Percentiles rank a stretch among this genome's conserved stretches.
These are phyloP conservation scores for Phialophora expanda DNA, from an alignment of 2,329 filamentous ascomycete species.

Conservation along the genomic window DNA sequence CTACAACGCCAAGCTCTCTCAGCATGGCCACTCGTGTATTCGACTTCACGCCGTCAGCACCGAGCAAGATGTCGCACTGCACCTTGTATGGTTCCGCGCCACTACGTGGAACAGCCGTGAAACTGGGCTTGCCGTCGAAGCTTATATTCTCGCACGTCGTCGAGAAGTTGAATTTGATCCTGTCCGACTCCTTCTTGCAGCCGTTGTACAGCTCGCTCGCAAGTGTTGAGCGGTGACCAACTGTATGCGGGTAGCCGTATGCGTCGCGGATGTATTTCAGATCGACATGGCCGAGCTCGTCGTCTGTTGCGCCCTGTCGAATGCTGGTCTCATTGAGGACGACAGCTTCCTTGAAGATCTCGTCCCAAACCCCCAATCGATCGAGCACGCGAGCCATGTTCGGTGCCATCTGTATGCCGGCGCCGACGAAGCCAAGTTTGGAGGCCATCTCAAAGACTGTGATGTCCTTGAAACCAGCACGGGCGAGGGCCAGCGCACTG, in stretches of 20 bases:
- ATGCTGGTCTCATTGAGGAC: conserved; percentile 75
- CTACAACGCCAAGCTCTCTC: conserved; percentile 45
- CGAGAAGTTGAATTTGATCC: conserved; percentile 72
- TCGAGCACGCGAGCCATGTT: conserved; percentile 81
- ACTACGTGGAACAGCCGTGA: conserved; percentile 65
- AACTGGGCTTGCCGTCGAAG: conserved; percentile 64
- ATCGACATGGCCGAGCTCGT: conserved; percentile 72
- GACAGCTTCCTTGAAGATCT: conserved; percentile 73
- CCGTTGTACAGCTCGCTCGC: conserved; percentile 72
- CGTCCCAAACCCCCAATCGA: conserved; percentile 72
- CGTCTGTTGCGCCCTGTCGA: conserved; percentile 70
- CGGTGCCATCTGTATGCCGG: conserved; percentile 81
- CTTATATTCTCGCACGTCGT: conserved; percentile 62
- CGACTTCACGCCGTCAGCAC: conserved; percentile 62
- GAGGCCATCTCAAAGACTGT: conserved; percentile 75
- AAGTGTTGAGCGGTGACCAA: conserved; percentile 75
- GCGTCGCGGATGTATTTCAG: conserved; percentile 69
- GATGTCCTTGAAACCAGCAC: conserved; percentile 75
- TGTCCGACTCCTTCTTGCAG: conserved; percentile 64
- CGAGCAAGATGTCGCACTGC: conserved; percentile 58
- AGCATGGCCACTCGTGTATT: conserved; percentile 52
- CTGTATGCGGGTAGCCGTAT: conserved; percentile 79
- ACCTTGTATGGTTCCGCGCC: conserved; percentile 58
- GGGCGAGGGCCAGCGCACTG: conserved; percentile 72
- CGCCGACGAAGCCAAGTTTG: conserved; percentile 78